Conservation (phyloP, 2,329 filamentous ascomycete genomes). For the Penicillium sp. region DNA sequence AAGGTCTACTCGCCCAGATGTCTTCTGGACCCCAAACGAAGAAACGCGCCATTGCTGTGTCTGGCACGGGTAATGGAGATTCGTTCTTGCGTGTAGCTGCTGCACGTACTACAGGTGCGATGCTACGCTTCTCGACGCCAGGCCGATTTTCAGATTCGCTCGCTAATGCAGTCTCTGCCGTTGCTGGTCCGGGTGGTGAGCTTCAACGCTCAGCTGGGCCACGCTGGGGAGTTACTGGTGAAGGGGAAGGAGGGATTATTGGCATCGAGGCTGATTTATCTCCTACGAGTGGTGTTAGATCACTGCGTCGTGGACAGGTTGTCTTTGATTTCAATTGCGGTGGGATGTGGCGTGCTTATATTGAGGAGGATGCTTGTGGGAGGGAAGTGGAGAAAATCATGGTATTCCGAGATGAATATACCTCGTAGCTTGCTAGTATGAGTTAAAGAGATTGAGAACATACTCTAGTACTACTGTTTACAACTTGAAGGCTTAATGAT, state of each 20-base stretch:
- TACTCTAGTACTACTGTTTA: too few relatives aligned
- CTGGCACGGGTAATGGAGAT: constrained; percentile 86
- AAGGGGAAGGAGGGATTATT: constrained; percentile 85
- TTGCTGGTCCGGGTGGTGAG: constrained; percentile 74
- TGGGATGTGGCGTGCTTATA: constrained; percentile 83
- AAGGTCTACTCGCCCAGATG: background rate
- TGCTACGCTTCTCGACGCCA: constrained; percentile 64
- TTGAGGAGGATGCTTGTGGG: constrained; percentile 45
- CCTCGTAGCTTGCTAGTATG: background rate
- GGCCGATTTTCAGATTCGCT: constrained; percentile 41
- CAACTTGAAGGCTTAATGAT: too few relatives aligned
- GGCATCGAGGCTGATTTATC: constrained; percentile 65
- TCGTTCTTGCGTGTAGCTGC: constrained; percentile 77
- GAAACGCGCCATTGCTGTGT: constrained; percentile 61
- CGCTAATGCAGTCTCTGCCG: constrained; percentile 63
- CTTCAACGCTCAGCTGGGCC: constrained; percentile 74
- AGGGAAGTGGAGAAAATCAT: constrained; percentile 44
- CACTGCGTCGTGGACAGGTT: constrained; percentile 52
- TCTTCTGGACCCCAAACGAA: constrained; percentile 4
- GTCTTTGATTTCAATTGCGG: constrained; percentile 83
- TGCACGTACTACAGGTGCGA: constrained; percentile 71
- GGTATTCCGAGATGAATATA: constrained; percentile 47
- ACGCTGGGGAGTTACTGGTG: constrained; percentile 73
- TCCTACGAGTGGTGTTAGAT: constrained; percentile 44
- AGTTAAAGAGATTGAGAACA: too few relatives aligned